Conservation (phyloP, 139 green algal species). For the Tetraselmis striata region DNA sequence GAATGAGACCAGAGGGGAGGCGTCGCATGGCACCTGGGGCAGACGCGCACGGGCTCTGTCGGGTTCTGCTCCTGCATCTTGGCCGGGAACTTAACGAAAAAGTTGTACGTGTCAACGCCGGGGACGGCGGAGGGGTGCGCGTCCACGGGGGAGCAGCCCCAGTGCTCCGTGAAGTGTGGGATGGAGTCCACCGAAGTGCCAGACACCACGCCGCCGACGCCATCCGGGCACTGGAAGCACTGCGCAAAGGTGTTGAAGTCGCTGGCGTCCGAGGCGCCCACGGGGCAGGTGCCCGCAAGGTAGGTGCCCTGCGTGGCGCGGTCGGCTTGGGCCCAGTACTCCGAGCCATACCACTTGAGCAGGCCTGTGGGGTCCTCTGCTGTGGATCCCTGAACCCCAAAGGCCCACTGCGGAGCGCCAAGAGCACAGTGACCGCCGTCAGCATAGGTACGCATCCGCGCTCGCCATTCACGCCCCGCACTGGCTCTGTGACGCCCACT, state of each 20-base stretch:
- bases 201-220: background rate
- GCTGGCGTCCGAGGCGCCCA: background rate
- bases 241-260: background rate
- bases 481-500: no score
- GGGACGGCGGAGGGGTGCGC: background rate
- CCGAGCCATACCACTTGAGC: background rate
- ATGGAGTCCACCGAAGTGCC: background rate
- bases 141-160: background rate
- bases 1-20: no score
- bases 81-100: conserved; percentile 4
- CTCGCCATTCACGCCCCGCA: no score
- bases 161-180: background rate
- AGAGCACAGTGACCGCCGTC: background rate
- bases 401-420: background rate
- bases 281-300: background rate
- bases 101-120: background rate
- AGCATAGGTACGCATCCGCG: no score
- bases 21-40: background rate
- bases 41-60: background rate
- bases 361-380: background rate
- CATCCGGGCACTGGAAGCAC: background rate
- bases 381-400: background rate
- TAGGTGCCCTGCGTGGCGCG: background rate
- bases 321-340: background rate
- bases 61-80: conserved; percentile 9